Evolutionary conservation across 768 basidiomycete species (phyloP).

Genomic region (Suillus clintonianus): DNA sequence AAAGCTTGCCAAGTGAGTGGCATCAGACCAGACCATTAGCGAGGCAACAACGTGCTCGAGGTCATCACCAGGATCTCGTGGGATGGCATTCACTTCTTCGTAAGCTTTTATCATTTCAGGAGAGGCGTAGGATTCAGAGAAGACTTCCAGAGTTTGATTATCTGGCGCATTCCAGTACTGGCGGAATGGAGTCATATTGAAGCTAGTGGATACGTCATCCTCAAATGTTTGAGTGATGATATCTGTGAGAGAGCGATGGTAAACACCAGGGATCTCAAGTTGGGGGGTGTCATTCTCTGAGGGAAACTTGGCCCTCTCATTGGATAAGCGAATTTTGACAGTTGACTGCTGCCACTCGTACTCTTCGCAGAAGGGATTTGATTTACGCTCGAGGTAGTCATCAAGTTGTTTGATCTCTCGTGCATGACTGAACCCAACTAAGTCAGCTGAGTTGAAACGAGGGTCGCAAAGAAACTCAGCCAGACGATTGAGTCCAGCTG

Average conservation of each 20-base stretch:
- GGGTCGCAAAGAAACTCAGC: conserved; percentile 25
- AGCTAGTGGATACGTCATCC: background rate
- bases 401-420: background rate
- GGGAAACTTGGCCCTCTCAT: conserved; percentile 1
- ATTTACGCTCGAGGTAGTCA: conserved; percentile 3
- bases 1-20: background rate
- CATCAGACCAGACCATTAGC: background rate
- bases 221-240: conserved; percentile 5
- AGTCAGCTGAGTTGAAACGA: conserved; percentile 22
- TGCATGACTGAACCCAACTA: conserved; percentile 18
- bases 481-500: conserved; percentile 23
- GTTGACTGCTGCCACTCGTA: conserved; percentile 8
- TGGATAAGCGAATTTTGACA: conserved; percentile 1
- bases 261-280: background rate
- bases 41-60: conserved; percentile 11
- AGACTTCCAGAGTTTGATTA: background rate
- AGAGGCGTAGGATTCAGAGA: conserved; percentile 8
- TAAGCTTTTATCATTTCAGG: background rate
- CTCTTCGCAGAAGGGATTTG: conserved; percentile 8
- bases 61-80: background rate
- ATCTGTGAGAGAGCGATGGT: background rate
- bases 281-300: conserved; percentile 3
- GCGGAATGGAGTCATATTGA: conserved; percentile 10
- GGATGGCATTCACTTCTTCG: conserved; percentile 1
- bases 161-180: conserved; percentile 4